These are phyloP conservation scores for Filosporella fistucella DNA, from an alignment of 495 filamentous ascomycete species.

Conservation along the genomic window DNA sequence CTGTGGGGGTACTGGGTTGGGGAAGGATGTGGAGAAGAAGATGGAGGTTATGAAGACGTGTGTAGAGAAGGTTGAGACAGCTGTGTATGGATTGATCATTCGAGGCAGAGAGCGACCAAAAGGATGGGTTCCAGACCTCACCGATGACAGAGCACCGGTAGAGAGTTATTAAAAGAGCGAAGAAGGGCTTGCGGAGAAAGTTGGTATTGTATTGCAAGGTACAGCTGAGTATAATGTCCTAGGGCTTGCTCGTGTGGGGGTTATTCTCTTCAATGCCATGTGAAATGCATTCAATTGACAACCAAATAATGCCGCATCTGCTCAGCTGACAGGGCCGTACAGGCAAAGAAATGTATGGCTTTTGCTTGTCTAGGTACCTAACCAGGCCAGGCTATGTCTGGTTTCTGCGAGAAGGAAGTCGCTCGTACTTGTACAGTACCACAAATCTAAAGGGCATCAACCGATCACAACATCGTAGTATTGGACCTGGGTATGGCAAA, in stretches of 20 bases:
- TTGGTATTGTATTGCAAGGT: not conserved
- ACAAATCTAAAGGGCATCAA: no score
- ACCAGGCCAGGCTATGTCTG: no score
- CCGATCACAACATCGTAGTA: no score
- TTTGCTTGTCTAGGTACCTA: no score
- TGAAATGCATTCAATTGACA: no score
- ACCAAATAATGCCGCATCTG: no score
- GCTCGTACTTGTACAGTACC: no score
- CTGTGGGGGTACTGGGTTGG: constrained; percentile 38
- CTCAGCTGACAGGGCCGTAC: constrained; percentile 2
- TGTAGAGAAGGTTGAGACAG: constrained; percentile 90
- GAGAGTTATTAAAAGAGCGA: constrained; percentile 20
- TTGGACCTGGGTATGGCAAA: no score
- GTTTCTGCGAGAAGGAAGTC: no score
- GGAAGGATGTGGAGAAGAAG: constrained; percentile 71
- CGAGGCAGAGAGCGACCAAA: constrained; percentile 83
- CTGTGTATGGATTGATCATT: constrained; percentile 81
- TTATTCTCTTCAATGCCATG: constrained; percentile 2
- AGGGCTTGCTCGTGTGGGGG: constrained; percentile 4
- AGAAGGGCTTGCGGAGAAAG: no score
- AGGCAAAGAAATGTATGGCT: no score
- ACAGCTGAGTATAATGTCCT: not conserved
- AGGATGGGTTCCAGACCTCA: constrained; percentile 87
- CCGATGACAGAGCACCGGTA: constrained; percentile 28
- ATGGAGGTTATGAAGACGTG: constrained; percentile 78